Conservation (phyloP, 345 rosid species). For the Rhodamnia rubescens region DNA sequence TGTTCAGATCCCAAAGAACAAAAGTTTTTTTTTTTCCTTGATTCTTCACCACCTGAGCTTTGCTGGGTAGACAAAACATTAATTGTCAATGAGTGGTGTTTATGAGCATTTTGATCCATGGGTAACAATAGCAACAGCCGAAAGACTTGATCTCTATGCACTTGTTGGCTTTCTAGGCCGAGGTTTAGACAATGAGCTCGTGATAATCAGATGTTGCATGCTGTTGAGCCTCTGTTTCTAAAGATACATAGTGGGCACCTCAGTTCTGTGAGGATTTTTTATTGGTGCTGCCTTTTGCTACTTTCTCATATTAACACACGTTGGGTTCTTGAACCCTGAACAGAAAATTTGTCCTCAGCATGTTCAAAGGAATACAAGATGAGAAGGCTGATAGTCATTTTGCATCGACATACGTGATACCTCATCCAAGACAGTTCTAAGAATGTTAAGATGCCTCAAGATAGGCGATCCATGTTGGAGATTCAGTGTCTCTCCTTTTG, state of each 20-base stretch:
- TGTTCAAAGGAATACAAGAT: neutral
- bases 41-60: no score
- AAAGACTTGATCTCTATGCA: neutral
- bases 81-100: neutral
- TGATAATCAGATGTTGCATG: neutral
- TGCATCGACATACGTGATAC: neutral
- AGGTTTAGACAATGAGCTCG: neutral
- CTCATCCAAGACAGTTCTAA: no score
- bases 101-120: neutral
- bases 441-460: no score
- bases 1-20: neutral
- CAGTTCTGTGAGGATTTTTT: neutral
- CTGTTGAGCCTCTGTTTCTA: neutral
- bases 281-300: neutral
- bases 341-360: neutral
- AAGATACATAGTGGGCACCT: neutral
- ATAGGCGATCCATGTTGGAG: no score
- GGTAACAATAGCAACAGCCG: neutral
- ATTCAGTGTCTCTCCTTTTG: no score
- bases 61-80: no score
- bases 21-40: no score
- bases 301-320: neutral
- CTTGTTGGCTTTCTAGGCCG: neutral
- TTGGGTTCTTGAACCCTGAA: neutral
- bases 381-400: neutral